Conservation (phyloP, 345 rosid species). For the Excoecaria cochinchinensis region DNA sequence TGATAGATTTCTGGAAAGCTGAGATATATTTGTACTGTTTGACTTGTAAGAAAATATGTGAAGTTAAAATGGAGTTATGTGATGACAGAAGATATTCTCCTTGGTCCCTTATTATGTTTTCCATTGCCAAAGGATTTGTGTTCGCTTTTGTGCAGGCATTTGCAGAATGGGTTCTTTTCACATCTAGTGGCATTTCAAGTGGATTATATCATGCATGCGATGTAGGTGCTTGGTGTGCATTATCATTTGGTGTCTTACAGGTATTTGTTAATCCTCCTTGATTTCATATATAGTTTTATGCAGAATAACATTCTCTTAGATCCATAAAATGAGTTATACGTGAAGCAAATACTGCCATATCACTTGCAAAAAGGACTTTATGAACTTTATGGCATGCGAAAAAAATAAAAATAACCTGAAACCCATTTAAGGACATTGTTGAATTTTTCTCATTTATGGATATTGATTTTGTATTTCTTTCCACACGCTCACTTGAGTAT, state of each 20-base stretch:
- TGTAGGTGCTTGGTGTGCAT: conserved; percentile 86
- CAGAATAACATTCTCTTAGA: not conserved
- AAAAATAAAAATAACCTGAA: not conserved
- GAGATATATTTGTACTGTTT: not conserved
- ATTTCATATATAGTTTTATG: no score
- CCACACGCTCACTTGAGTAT: not conserved
- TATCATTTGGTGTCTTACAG: conserved; percentile 78
- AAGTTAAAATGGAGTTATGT: conserved; percentile 7
- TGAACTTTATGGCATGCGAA: not conserved
- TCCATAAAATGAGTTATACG: not conserved
- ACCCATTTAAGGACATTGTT: not conserved
- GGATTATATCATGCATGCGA: conserved; percentile 97
- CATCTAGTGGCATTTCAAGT: conserved; percentile 86
- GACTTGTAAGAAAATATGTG: not conserved
- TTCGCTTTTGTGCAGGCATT: conserved; percentile 56
- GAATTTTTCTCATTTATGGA: not conserved
- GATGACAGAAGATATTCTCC: not conserved
- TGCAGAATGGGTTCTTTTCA: conserved; percentile 94
- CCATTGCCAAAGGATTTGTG: conserved; percentile 5
- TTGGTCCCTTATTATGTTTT: conserved; percentile 2
- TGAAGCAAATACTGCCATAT: not conserved
- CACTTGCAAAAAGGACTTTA: not conserved
- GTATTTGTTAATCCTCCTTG: conserved; percentile 28
- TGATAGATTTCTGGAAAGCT: not conserved
- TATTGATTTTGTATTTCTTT: not conserved